Evolutionary conservation across 352 stramenopile species (phyloP), one percentile per base, ranked within the genome.

Genomic region (Pythium biforme): DNA sequence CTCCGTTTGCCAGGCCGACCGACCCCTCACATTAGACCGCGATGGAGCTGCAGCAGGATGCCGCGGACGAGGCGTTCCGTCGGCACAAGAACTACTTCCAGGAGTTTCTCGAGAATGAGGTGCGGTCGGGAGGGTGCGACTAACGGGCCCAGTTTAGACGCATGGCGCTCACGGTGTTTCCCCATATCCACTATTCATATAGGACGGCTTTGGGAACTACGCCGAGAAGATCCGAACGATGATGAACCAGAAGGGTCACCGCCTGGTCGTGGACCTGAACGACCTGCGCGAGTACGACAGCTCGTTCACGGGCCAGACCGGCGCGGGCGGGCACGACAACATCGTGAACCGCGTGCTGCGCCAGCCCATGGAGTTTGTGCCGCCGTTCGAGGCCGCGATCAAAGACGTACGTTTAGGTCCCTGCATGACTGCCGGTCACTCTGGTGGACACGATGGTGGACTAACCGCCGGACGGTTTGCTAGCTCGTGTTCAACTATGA

Each of bases 261-360:
- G 92, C 8, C 71, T 98, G 12, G 66, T 94, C 11, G 76, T 98
- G 37, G 85, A 97, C 64, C 76, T 98, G 10, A 96, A 97, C 64
- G 86, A 97, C 61, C 70, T 98, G 40, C 79, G 90, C 56, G 86
- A 95, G 60, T 96, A 96, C 73, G 90, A 97, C 75, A 83, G 80
- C 41, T 77, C 81, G 43, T 92, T 97, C 69, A 81, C 75, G 39
- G 76, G 89, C 67, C 47, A 74, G 33, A 77, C 78, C 9, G 37
- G 37, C 25, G 74, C 79, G 40, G 72, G 62, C 63, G 70, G 58
- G 15, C 75, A 85, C 64, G 82, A 92, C 56, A 93, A 93, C 63
- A 92, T 92, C 66, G 81, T 86, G 17, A 81, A 88, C 69, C 61
- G 76, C 12, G 54, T 94, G 48, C 64, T 97, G 64, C 81, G 75